Percentiles rank a stretch among this genome's conserved stretches.
phyloP scores from a whole-genome alignment of 2,329 filamentous ascomycete genomes.

The Neofusicoccum ribis region DNA sequence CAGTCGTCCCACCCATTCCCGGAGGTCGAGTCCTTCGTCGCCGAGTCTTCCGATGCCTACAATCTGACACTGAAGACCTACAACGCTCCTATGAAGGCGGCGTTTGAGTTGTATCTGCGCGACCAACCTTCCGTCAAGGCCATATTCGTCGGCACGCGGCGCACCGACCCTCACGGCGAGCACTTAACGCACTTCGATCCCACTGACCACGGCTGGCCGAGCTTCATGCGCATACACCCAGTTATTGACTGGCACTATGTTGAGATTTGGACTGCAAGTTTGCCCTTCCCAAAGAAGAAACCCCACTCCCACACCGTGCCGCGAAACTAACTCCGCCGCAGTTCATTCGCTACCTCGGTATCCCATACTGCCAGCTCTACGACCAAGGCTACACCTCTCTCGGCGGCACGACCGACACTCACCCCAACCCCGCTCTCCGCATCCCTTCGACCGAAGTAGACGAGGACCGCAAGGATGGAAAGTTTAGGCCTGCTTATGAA shows the following conservation, averaged over 20 bases:
- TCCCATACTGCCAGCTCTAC: slow-evolving; percentile 86
- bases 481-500: slow-evolving; percentile 42
- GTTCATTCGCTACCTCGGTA: slow-evolving; percentile 74
- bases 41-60: slow-evolving; percentile 64
- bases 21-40: slow-evolving; percentile 84
- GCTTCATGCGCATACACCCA: slow-evolving; percentile 89
- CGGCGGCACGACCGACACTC: slow-evolving; percentile 86
- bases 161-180: slow-evolving; percentile 89
- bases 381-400: slow-evolving; percentile 87
- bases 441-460: slow-evolving; percentile 23
- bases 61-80: slow-evolving; percentile 75
- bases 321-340: neutral
- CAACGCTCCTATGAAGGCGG: slow-evolving; percentile 74
- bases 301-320: slow-evolving; percentile 33
- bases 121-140: slow-evolving; percentile 68
- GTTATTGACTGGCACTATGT: slow-evolving; percentile 97
- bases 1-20: slow-evolving; percentile 80
- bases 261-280: slow-evolving; percentile 74
- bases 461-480: slow-evolving; percentile 22
- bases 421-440: slow-evolving; percentile 72
- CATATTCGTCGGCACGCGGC: slow-evolving; percentile 82
- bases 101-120: slow-evolving; percentile 73
- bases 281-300: neutral
- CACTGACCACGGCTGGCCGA: slow-evolving; percentile 87
- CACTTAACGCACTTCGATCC: slow-evolving; percentile 77